Base-by-base conservation (phyloP, 164 flowering plant genomes). In the Euptelea pleiosperma region DNA sequence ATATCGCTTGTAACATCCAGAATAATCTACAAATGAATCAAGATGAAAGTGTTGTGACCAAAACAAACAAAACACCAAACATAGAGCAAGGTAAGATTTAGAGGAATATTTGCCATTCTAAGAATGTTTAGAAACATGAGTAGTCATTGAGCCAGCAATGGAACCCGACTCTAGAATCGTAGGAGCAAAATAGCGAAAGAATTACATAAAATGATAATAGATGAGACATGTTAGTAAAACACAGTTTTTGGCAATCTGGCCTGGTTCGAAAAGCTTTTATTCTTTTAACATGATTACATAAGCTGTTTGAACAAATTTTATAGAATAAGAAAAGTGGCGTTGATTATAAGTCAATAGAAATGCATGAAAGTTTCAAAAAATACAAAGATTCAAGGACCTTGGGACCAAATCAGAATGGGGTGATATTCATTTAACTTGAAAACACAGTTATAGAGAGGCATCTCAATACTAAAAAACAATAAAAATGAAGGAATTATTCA, bases 1-100 rank as follows among this genome's bases (percentile, higher is more conserved):
- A 90, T 86, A 60, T 83, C 67, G 52, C 97, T 93, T 19, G 85
- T 90, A 31, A 83, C 96, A 48, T 93, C 96, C 77, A 93, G 76
- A 56, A 90, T 66, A 28, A 70, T 56, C 96, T 90, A 49, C 60
- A 77, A 22, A 35, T 15, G 5, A 49, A 37, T 22, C 35, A 64
- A 7, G 47, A 36, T 43, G 22, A 3, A 47, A 11, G 34, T 26
- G 26, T 60, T 21, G 35, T 11, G 8, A 34, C 24, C 19, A 11
- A 21, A 4, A 0, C 6, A 3, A 60, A 11, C 12, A 26, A 1
- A n/a, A 49, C 41, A 33, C 5, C 5, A 44, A 9, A 10, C 15
- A 22, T 12, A 8, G 0, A 19, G 33, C 31, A 26, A 28, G 12
- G 12, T 34, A 16, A 19, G 39, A 28, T 31, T 33, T 30, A 46